Evolutionary conservation across 1,284 basidiomycete genomes (phyloP), one percentile per base, ranked within the genome.

Genomic region (Tylopilus orsonianus): DNA sequence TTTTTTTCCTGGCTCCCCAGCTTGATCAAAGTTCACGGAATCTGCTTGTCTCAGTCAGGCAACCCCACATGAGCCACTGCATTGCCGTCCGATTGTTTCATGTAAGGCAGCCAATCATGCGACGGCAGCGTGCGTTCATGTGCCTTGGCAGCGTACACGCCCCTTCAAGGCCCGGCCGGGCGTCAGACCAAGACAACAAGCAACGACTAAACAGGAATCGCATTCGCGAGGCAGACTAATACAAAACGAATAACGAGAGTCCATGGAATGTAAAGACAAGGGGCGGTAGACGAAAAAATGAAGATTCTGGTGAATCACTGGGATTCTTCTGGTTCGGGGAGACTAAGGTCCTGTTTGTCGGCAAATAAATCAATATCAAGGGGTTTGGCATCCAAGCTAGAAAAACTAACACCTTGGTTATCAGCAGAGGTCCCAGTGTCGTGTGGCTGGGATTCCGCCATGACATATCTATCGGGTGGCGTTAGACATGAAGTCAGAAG

Each of bases 61-160:
- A 43, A 49, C 46, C 47, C 59, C 56, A 27, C 49, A 34, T 47
- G 55, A 38, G 50, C 47, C 41, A 47, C 37, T 58, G 50, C 55
- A 46, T 48, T 42, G 37, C 33, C 41, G 16, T 36, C 46, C 24
- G 32, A 41, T 58, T 48, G 52, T 45, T 45, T 47, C 44, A 40
- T 41, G 32, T 41, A 38, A 43, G 39, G 38, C 33, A 8, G 45
- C 22, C 35, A 19, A 18, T 41, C 58, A 64, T 49, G 61, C 53
- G 46, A 59, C 24, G 45, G 30, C 44, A 48, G 45, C 57, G 50
- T 64, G 61, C 45, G 48, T 51, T 55, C 51, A 58, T 62, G 59
- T 65, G 53, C 52, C 60, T 56, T 26, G 46, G 34, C 29, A 48
- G 5, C 32, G 18, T 43, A 43, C 43, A 47, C 12, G 23, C 33